Percentiles rank a stretch among this genome's conserved stretches.
phyloP scores from a whole-genome alignment of 2,329 filamentous ascomycete species.

The Epicoccum sorghinum region DNA sequence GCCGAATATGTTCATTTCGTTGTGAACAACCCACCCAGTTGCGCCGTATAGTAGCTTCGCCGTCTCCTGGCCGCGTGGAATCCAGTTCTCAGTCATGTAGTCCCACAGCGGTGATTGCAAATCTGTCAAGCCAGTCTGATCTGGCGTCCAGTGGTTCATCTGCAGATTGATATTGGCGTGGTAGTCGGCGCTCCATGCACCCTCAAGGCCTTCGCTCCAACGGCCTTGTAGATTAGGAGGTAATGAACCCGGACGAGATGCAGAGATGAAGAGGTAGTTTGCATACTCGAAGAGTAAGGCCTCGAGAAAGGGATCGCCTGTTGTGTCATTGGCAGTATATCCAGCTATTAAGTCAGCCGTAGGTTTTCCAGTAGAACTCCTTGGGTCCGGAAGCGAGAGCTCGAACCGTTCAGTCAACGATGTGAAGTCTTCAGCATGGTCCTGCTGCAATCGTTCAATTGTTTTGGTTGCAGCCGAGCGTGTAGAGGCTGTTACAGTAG shows the following conservation, averaged over 20 bases:
- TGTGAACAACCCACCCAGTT: constrained; percentile 62
- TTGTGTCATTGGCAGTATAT: constrained; percentile 31
- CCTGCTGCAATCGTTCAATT: constrained; percentile 37
- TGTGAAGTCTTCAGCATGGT: constrained; percentile 53
- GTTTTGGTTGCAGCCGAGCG: constrained; percentile 43
- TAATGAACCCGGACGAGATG: constrained; percentile 56
- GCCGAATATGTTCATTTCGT: constrained; percentile 66
- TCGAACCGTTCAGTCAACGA: constrained; percentile 49
- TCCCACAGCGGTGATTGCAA: constrained; percentile 58
- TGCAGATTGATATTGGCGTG: constrained; percentile 66
- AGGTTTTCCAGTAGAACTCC: constrained; percentile 49
- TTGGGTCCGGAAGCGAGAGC: constrained; percentile 54
- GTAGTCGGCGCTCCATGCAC: constrained; percentile 62
- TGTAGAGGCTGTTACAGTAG: constrained; percentile 46
- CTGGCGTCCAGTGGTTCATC: constrained; percentile 66
- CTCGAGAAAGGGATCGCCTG: constrained; percentile 60
- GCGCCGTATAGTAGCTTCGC: constrained; percentile 61
- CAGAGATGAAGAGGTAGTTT: constrained; percentile 62
- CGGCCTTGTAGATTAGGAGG: constrained; percentile 64
- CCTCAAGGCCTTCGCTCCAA: constrained; percentile 57
- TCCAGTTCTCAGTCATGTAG: constrained; percentile 62
- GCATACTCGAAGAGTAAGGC: constrained; percentile 60
- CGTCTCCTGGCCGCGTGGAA: constrained; percentile 59
- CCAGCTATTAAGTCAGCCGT: constrained; percentile 43
- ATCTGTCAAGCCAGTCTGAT: constrained; percentile 58